Evolutionary conservation across 805 yeast species (phyloP).

Genomic region (Metschnikowia chrysomelidarum): DNA sequence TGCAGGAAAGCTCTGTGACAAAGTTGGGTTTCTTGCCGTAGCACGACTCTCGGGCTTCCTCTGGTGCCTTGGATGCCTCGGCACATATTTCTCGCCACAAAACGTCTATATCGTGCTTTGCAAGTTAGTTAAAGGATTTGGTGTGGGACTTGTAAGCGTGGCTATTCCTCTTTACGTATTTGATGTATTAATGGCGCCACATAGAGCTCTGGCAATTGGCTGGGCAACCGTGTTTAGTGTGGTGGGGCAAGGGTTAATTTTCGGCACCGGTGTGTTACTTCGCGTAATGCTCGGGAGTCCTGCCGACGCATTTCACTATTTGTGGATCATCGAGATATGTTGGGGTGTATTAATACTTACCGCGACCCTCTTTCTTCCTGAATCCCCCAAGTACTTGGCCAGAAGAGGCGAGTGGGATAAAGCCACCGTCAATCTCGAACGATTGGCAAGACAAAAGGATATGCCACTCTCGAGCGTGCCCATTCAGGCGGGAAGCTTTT

Average conservation of each 20-base stretch:
- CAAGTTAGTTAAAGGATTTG: conserved; percentile 29
- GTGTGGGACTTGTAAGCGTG: conserved; percentile 32
- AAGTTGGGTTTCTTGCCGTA: conserved; percentile 26
- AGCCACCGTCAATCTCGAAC: conserved; percentile 9
- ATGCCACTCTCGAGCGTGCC: conserved; percentile 8
- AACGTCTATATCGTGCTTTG: conserved; percentile 27
- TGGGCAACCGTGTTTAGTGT: conserved; percentile 7
- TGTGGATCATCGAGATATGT: conserved; percentile 12
- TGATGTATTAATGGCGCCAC: conserved; percentile 26
- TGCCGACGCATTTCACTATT: conserved; percentile 11
- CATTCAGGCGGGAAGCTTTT: conserved; percentile 1
- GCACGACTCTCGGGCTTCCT: conserved; percentile 24
- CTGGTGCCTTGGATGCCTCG: conserved; percentile 30
- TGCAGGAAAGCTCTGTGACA: conserved; percentile 28
- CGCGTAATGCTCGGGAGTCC: conserved; percentile 1
- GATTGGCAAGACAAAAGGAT: conserved; percentile 5
- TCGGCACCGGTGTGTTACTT: conserved; percentile 7
- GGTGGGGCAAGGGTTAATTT: conserved; percentile 8
- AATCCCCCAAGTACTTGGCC: conserved; percentile 12
- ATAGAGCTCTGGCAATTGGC: conserved; percentile 21
- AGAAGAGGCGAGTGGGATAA: conserved; percentile 12
- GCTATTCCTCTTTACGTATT: conserved; percentile 31
- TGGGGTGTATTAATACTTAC: conserved; percentile 11
- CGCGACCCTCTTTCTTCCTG: conserved; percentile 13
- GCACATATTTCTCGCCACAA: conserved; percentile 26